Evolutionary conservation across 2,329 filamentous ascomycete genomes (phyloP), one percentile per base, ranked within the genome.

Genomic region (Phoma sp.): DNA sequence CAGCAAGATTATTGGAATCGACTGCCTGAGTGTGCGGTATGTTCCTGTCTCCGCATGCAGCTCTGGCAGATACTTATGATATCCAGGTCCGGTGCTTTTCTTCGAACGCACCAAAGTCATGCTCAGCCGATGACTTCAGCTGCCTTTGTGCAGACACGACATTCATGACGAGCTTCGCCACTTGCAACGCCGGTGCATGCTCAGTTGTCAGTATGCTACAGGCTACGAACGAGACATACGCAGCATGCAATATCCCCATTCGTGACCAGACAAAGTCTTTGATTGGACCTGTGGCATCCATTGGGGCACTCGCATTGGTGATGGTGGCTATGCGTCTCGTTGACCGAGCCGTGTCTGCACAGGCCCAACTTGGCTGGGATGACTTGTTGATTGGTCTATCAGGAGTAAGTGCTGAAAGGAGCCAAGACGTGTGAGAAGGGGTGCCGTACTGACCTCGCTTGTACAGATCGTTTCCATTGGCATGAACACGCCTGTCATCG

Each of bases 361-460:
- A 64, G 9, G 59, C 62, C 28, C 49, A 63, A 32, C 58, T 71
- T 11, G 68, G 68, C n/a, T 67, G 60, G 65, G 67, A 72, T 45
- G 68, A 72, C 29, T 49, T 67, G n/a, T 50, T 71, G 45, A 68
- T 70, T 34, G 67, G 62, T 14, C 51, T 70, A 9, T 59, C 68
- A 40, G 68, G 65, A 26, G 67, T 71, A 56, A 26, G 68, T 54
- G 28, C 12, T 29, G 28, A 25, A 25, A 9, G 23, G 23, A 25
- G 23, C 23, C n/a, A n/a, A 25, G 23, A 25, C 5, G 23, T 5
- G 5, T 9, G 5, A 25, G 23, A 25, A 30, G 15, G 7, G 1
- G 7, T n/a, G 7, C 11, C 12, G 5, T 47, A 30, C 58, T 61
- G 26, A 58, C 29, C 10, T 28, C 0, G 6, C 3, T 42, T 21